These are phyloP conservation scores for Cicer cuneatum DNA, from an alignment of 306 rosid species.

Conservation along the genomic window DNA sequence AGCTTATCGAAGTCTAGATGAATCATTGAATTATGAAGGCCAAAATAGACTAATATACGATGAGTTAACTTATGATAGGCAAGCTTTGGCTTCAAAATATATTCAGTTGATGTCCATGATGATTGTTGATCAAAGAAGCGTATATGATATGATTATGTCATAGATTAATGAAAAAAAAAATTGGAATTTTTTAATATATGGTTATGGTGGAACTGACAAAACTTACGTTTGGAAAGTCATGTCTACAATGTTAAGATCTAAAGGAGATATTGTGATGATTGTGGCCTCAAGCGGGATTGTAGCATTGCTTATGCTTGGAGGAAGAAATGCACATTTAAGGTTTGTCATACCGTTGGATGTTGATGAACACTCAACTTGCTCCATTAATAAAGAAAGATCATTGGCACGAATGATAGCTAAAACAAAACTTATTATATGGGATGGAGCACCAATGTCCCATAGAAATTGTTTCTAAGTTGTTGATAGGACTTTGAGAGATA, in stretches of 20 bases:
- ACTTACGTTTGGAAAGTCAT: not conserved
- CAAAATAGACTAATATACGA: not conserved
- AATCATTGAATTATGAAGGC: no score
- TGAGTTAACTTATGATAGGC: not conserved
- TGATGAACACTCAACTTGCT: not conserved
- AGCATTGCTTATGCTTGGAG: not conserved
- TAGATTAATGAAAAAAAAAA: no score
- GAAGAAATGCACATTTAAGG: not conserved
- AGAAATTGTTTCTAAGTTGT: not conserved
- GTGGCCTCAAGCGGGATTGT: not conserved
- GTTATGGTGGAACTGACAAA: not conserved
- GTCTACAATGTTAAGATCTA: not conserved
- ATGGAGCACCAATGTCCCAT: not conserved
- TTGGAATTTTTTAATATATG: no score
- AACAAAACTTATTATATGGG: not conserved
- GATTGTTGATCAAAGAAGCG: not conserved
- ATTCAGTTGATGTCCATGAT: not conserved
- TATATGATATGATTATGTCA: not conserved
- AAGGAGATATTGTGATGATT: not conserved
- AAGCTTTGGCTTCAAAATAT: not conserved
- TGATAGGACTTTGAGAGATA: not conserved
- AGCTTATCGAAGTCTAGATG: no score
- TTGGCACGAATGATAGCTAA: not conserved
- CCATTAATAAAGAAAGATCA: not conserved
- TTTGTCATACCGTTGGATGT: not conserved